Base-by-base conservation (phyloP, 805 yeast species). In the Torulaspora franciscae region DNA sequence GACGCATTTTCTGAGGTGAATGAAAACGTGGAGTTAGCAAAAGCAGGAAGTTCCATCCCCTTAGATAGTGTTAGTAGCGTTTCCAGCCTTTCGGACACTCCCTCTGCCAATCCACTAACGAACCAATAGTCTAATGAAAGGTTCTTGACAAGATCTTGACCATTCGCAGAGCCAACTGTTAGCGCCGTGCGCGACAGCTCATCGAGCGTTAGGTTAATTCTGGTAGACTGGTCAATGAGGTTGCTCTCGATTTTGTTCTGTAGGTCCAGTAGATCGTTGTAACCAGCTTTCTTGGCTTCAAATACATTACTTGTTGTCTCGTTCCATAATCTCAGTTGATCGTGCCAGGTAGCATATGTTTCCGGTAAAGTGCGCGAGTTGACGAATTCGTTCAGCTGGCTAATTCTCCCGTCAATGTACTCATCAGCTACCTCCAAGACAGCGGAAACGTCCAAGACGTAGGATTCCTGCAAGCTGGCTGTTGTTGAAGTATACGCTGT, bases 191-290 rank as follows among this genome's bases (percentile, higher is more conserved):
- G 33, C 4, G 51, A 23, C 13, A 57, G 28, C 8, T 32, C 40
- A 8, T 40, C 42, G 11, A 52, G 30, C 5, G 59, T 47, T 9
- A 44, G 41, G 15, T 51, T 50, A 7, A 57, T 48, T 24, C 40
- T 37, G 22, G 17, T 14, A 10, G 59, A 49, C 39, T 54, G 52
- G 6, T 24, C 30, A 7, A 34, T 24, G 19, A 57, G 34, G 24
- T 46, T 37, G 7, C 42, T 34, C 10, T 23, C 37, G 7, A 54
- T 47, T 9, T 46, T 43, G n/a, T 47, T 25, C 40, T 54, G 49
- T 17, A 43, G 45, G 9, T 25, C 28, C 24, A 25, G 28, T 24
- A 56, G 23, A 7, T 39, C 15, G 5, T 33, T 19, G 30, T 39
- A 44, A 13, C 17, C 42, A 13, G 27, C 34, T 11, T 19, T 34